Percentiles rank a stretch among this genome's conserved stretches.
These are phyloP conservation scores for Fraxinus angustifolia DNA, from an alignment of 305 asterid genomes.

Conservation along the genomic window DNA sequence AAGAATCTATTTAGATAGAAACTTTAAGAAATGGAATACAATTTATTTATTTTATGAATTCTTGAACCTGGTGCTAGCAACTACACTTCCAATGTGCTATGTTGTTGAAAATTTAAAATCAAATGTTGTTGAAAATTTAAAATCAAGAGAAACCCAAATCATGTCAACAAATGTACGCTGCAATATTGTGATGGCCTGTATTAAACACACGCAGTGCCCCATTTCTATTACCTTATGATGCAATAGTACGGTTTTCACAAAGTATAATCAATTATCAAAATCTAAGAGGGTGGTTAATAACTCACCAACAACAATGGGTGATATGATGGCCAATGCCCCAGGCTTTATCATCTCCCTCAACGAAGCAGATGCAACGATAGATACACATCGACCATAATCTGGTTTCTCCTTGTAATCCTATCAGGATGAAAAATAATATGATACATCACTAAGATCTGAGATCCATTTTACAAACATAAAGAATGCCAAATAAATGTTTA, in stretches of 20 bases:
- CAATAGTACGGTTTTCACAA: not conserved
- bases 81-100: not conserved
- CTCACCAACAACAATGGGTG: conserved; percentile 85
- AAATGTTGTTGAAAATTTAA: not conserved
- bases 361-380: conserved; percentile 96
- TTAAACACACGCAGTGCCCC: conserved; percentile 7
- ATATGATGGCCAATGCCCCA: conserved; percentile 90
- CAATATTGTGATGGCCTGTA: conserved; percentile 3
- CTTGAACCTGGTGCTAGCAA: not conserved
- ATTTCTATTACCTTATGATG: not conserved
- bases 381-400: conserved; percentile 91
- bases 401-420: conserved; percentile 99
- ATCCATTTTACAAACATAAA: conserved; percentile 12
- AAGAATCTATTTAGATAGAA: not conserved
- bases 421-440: conserved; percentile 17
- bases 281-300: conserved; percentile 18
- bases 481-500: conserved; percentile 13
- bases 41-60: not conserved
- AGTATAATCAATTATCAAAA: conserved; percentile 12
- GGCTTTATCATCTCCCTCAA: conserved; percentile 99
- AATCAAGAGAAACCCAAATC: not conserved
- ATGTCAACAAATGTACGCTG: not conserved
- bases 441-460: conserved; percentile 16
- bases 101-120: not conserved
- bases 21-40: not conserved